A percentile compares a stretch with the other conserved stretches of the same genome.
Conservation (phyloP, 768 basidiomycete genomes). For the Boletus sp. region DNA sequence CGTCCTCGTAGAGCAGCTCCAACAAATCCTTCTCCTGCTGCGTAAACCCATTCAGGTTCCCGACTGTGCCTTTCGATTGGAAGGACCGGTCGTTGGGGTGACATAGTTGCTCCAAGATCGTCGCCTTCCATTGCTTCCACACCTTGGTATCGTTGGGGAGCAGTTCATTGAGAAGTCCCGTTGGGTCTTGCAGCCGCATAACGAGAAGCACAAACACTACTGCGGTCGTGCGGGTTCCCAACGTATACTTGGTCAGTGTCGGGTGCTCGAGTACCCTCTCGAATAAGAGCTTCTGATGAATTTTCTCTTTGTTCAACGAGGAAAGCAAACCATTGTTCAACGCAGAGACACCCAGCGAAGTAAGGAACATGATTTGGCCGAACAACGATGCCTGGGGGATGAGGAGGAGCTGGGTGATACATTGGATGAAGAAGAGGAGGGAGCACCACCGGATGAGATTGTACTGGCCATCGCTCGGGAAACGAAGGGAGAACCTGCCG, state of each 20-base stretch:
- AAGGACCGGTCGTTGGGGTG: background rate
- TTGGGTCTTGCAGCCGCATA: background rate
- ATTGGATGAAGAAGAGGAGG: too few relatives aligned
- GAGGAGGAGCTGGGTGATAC: too few relatives aligned
- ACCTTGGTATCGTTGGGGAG: background rate
- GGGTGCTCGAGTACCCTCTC: background rate
- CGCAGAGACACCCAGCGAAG: conserved; percentile 15
- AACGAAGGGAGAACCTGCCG: background rate
- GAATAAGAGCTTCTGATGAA: background rate
- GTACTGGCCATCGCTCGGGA: too few relatives aligned
- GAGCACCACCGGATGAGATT: too few relatives aligned
- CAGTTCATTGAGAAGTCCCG: background rate
- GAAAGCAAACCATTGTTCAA: conserved; percentile 21
- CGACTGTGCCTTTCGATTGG: background rate
- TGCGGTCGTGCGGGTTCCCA: background rate
- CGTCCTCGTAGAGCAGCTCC: background rate
- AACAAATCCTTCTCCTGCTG: background rate
- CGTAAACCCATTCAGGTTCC: background rate
- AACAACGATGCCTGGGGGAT: too few relatives aligned
- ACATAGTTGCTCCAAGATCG: background rate
- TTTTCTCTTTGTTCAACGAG: conserved; percentile 30
- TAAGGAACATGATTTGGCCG: too few relatives aligned
- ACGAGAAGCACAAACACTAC: background rate
- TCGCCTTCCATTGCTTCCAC: background rate
- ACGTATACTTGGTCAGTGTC: background rate